Base-by-base conservation (phyloP, 2,329 filamentous ascomycete genomes). In the Neonectria neomacrospora region DNA sequence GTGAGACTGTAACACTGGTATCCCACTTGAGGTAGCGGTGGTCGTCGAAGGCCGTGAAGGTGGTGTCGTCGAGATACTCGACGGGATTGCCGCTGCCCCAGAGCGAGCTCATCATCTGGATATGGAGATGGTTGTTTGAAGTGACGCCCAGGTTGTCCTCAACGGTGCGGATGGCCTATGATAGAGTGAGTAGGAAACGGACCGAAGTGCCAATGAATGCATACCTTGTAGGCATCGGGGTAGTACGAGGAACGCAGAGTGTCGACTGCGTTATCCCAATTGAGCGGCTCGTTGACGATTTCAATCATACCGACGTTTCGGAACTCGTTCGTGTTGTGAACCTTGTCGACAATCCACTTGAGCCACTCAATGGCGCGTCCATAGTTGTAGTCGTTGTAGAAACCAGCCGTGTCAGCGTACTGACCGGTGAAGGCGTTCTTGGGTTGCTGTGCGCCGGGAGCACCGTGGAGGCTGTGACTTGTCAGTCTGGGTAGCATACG, bases 11-110 rank as follows among this genome's bases (percentile, higher is more conserved):
- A 16, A 74, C 62, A 51, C 58, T 67, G 5, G 62, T 64, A n/a
- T 73, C 71, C 80, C 82, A 89, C 72, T 88, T 88, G 45, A 87
- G 75, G 73, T 89, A 89, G 30, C 84, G 81, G 71, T 88, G 86
- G 75, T 88, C 83, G 71, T 89, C 86, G 68, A 84, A 89, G 18
- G 82, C 82, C 5, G 82, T 78, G 69, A 79, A 81, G 42, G 78
- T 75, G 14, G 77, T 76, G 67, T 79, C 75, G 12, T 76, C 71
- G 11, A 88, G 75, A 56, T 76, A 78, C 54, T 81, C 67, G 26
- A 78, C 81, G 1, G 86, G 84, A 67, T 88, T 80, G 9, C 85
- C 86, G 3, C 85, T 81, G n/a, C 82, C 84, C 86, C 86, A 90
- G 54, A 79, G 74, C 26, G 79, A 70, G 65, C 85, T 81, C 79